Evolutionary conservation across 192 early-diverging fungal species (phyloP).

Genomic region (Martensiomyces pterosporus): DNA sequence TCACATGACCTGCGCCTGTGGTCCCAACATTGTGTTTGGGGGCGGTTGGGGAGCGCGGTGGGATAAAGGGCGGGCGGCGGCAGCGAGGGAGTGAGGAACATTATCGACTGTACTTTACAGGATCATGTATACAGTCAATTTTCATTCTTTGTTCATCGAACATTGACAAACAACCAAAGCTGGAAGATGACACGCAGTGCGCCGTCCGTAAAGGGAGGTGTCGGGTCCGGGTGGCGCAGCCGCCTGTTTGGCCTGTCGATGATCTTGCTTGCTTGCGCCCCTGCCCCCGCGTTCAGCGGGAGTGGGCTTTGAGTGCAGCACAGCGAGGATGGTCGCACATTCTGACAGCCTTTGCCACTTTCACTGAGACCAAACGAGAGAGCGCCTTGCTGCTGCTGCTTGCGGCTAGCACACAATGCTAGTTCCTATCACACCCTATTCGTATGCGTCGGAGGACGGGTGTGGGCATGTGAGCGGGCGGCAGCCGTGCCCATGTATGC

Average conservation of each 20-base stretch:
- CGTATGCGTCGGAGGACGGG: no score
- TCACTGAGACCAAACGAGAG: background rate
- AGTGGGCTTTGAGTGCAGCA: conserved; percentile 28
- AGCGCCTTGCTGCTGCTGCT: no score
- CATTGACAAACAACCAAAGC: conserved; percentile 43
- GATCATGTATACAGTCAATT: conserved; percentile 52
- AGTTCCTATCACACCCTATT: no score
- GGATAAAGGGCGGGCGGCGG: background rate
- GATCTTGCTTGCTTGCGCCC: conserved; percentile 47
- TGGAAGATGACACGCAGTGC: conserved; percentile 47
- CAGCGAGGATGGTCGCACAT: conserved; percentile 48
- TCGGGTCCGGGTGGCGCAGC: background rate
- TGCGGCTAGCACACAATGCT: no score
- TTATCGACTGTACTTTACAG: conserved; percentile 51
- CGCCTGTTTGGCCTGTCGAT: conserved; percentile 14
- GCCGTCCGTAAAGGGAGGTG: conserved; percentile 51
- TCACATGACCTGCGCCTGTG: no score
- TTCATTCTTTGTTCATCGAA: conserved; percentile 52
- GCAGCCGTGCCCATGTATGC: no score
- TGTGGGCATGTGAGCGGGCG: no score
- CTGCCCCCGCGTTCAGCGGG: conserved; percentile 7
- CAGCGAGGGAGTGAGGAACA: background rate
- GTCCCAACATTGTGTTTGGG: background rate
- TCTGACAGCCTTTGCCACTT: conserved; percentile 31
- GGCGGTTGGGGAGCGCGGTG: background rate